These are phyloP conservation scores for Cladobotryum mycophilum DNA, from an alignment of 2,329 filamentous ascomycete species.

Conservation along the genomic window DNA sequence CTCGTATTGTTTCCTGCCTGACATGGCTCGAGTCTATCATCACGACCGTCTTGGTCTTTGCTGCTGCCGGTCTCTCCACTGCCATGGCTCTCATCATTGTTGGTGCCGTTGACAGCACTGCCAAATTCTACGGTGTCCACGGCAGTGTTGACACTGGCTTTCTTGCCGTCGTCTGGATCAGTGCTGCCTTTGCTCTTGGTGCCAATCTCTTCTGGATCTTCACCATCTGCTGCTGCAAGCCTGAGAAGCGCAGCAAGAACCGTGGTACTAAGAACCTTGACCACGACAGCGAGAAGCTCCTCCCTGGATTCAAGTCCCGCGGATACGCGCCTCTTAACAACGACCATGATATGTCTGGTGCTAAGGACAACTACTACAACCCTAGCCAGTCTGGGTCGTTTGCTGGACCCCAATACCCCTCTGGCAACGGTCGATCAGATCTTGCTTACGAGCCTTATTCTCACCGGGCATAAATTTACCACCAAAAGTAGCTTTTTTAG, in stretches of 20 bases:
- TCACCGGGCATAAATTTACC: conserved; percentile 41
- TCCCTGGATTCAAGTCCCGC: conserved; percentile 23
- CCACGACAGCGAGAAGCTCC: conserved; percentile 45
- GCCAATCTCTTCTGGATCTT: conserved; percentile 87
- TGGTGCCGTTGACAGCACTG: conserved; percentile 43
- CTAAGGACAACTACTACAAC: conserved; percentile 30
- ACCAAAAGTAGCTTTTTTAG: background rate
- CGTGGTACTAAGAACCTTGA: conserved; percentile 27
- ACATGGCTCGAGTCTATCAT: conserved; percentile 71
- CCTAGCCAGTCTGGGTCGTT: conserved; percentile 15
- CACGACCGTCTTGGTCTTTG: conserved; percentile 48
- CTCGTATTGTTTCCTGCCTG: conserved; percentile 71
- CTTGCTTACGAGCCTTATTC: conserved; percentile 60
- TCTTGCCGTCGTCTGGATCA: conserved; percentile 71
- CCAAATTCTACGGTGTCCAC: conserved; percentile 65
- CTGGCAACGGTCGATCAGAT: conserved; percentile 39
- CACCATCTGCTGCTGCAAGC: conserved; percentile 84
- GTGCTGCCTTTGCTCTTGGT: conserved; percentile 67
- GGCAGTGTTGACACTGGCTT: conserved; percentile 62
- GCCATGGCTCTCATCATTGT: conserved; percentile 65
- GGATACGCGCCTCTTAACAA: conserved; percentile 32
- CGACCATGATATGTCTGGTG: conserved; percentile 30
- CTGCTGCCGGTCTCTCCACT: conserved; percentile 66
- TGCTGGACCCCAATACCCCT: conserved; percentile 26
- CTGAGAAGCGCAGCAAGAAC: conserved; percentile 27